Evolutionary conservation across 2,329 filamentous ascomycete genomes (phyloP), one percentile per base, ranked within the genome.

Genomic region (Aureobasidium mangrovei): DNA sequence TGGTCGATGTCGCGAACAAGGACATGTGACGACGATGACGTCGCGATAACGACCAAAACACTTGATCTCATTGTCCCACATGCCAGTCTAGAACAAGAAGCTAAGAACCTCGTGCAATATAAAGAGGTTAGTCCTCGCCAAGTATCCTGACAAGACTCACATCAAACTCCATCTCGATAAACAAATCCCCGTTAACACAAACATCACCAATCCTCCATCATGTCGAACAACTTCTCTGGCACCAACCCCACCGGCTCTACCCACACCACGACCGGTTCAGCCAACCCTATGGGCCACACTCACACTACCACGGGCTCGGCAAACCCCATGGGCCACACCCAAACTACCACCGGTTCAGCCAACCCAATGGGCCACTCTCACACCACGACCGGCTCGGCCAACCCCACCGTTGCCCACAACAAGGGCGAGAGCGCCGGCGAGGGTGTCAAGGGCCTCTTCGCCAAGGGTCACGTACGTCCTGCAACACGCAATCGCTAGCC

Each of bases 381-480:
- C 32, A 7, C 7, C 2, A 46, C 44, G 0, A 43, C 39, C 12
- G 43, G 43, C 43, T 7, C 43, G 8, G 29, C 29, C n/a, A 18
- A 29, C 4, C 32, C 33, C 40, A 38, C 40, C 27, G 10, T 31
- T n/a, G 48, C 28, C 24, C 33, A 49, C 32, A 40, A 6, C 26
- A 49, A 26, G 10, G 51, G 51, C 18, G 18, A 27, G 4, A n/a
- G 41, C 8, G 43, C 44, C 10, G 53, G 53, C 24, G 27, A 54
- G 31, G 43, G 53, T 7, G 9, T 54, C 12, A 54, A 54, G 31
- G 53, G 53, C 29, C 2, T 54, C 8, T 54, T 54, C 38, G 53
- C 53, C 12, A 54, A 54, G 31, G 53, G 53, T 43, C 53, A 54
- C 24, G 53, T 54, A 48, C 33, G 53, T 41, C 18, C 28, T 27